phyloP scores from a whole-genome alignment of 202 grass and related monocot species.

The Brachypodium distachyon region DNA sequence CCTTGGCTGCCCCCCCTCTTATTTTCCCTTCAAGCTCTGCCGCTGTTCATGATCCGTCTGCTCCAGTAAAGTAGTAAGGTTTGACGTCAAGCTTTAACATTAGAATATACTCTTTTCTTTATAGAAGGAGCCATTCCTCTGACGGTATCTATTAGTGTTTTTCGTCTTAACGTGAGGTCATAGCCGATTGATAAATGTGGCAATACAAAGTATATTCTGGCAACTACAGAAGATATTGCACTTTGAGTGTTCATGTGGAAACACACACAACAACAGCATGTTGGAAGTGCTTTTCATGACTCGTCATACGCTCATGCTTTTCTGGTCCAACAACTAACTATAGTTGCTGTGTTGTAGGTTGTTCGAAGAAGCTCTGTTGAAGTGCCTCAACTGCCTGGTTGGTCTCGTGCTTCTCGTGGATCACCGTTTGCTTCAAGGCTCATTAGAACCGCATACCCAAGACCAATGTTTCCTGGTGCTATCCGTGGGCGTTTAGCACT shows the following conservation, averaged over 20 bases:
- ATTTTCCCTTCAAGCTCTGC: too few species aligned
- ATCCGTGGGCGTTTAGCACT: slow-evolving; percentile 35
- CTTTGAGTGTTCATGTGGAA: not conserved
- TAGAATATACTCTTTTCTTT: not conserved
- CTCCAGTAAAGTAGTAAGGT: too few species aligned
- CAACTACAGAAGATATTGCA: not conserved
- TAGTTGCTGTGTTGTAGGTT: slow-evolving; percentile 38
- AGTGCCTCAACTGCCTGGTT: slow-evolving; percentile 35
- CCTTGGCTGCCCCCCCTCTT: too few species aligned
- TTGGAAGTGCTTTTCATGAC: not conserved
- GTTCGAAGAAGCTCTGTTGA: slow-evolving; percentile 57
- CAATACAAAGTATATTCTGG: not conserved
- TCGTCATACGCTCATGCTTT: not conserved
- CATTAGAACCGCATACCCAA: slow-evolving; percentile 48
- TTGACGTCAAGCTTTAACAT: not conserved
- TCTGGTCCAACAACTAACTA: not conserved
- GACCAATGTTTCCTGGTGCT: slow-evolving; percentile 34
- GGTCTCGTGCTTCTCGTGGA: slow-evolving; percentile 32
- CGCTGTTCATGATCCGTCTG: too few species aligned
- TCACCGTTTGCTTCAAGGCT: slow-evolving; percentile 53
- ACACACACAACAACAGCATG: not conserved
- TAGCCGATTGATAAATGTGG: not conserved
- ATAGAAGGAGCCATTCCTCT: not conserved
- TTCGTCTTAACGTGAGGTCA: not conserved
- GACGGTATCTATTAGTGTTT: slow-evolving; percentile 1